Percentiles rank a stretch among this genome's conserved stretches.
phyloP scores from a whole-genome alignment of 352 stramenopile genomes.

The Globisporangium alternatum region DNA sequence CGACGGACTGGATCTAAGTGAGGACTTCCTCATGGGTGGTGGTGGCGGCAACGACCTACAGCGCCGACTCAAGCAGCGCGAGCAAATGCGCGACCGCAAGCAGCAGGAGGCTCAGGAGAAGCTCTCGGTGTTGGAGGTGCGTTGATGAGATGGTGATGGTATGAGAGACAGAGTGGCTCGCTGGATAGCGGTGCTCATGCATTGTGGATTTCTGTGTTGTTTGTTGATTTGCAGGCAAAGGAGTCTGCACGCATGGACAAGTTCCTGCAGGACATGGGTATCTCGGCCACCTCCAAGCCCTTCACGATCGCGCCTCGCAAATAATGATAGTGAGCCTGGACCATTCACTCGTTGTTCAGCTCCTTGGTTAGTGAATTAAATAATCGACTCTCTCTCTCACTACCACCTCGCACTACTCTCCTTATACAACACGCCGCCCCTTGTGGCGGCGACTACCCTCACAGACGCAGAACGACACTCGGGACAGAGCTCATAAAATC shows the following conservation, averaged over 20 bases:
- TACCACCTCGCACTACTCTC: no score
- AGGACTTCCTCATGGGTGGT: slow-evolving; percentile 67
- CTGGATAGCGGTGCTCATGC: not conserved
- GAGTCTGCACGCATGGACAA: slow-evolving; percentile 75
- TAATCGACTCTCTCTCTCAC: not conserved
- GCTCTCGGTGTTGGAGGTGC: slow-evolving; percentile 35
- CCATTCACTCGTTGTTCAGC: no score
- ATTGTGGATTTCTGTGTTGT: not conserved
- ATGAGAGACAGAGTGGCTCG: not conserved
- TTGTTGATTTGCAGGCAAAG: slow-evolving; percentile 36
- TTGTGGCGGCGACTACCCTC: not conserved
- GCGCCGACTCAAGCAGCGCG: slow-evolving; percentile 34
- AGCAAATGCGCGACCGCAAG: slow-evolving; percentile 33
- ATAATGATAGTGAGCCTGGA: not conserved
- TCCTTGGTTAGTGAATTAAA: not conserved
- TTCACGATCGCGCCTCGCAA: slow-evolving; percentile 56
- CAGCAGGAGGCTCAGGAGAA: slow-evolving; percentile 41
- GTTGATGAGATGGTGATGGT: not conserved
- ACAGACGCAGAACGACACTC: not conserved
- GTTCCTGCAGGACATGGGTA: slow-evolving; percentile 69
- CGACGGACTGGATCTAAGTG: slow-evolving; percentile 64
- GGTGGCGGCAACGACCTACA: slow-evolving; percentile 29
- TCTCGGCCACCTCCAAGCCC: slow-evolving; percentile 32
- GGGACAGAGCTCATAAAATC: not conserved
- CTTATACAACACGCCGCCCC: no score